phyloP scores from a whole-genome alignment of 164 flowering plant species.

The Vitis cinerea region DNA sequence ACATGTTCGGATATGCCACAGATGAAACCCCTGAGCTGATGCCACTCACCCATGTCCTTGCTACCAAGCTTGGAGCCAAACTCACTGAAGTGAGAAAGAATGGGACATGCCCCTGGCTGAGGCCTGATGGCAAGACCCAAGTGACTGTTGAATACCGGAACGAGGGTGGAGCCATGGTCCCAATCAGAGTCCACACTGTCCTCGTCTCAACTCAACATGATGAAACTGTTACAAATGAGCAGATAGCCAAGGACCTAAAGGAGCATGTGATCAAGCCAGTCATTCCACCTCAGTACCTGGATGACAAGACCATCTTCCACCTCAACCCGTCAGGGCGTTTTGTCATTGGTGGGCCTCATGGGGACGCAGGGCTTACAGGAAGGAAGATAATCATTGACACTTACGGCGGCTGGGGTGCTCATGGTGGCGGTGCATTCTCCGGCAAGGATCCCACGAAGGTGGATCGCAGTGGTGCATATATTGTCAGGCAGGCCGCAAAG shows the following conservation, averaged over 20 bases:
- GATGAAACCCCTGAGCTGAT: constrained; percentile 38
- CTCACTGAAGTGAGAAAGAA: constrained; percentile 35
- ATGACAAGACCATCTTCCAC: constrained; percentile 30
- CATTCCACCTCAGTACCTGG: constrained; percentile 17
- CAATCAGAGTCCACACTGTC: constrained; percentile 29
- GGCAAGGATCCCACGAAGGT: constrained; percentile 3
- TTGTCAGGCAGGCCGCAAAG: constrained; percentile 22
- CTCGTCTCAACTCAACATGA: constrained; percentile 40
- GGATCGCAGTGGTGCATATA: constrained; percentile 16
- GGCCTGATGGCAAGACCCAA: constrained; percentile 41
- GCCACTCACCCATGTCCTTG: constrained; percentile 33
- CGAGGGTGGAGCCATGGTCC: constrained; percentile 31
- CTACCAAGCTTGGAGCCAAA: constrained; percentile 32
- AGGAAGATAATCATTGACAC: constrained; percentile 24
- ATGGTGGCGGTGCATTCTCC: too few species aligned
- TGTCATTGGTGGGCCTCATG: constrained; percentile 39
- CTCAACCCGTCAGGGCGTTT: constrained; percentile 22
- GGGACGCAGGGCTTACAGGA: constrained; percentile 37
- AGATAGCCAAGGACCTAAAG: constrained; percentile 18
- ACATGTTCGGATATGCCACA: constrained; percentile 36
- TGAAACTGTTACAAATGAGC: constrained; percentile 33
- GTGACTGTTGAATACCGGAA: constrained; percentile 36
- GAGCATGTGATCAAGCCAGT: constrained; percentile 35
- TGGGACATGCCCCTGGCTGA: constrained; percentile 33
- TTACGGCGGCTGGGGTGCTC: too few species aligned